Evolutionary conservation across 2,329 filamentous ascomycete genomes (phyloP), one percentile per base, ranked within the genome.

Genomic region (Ophiosphaerella narmari): DNA sequence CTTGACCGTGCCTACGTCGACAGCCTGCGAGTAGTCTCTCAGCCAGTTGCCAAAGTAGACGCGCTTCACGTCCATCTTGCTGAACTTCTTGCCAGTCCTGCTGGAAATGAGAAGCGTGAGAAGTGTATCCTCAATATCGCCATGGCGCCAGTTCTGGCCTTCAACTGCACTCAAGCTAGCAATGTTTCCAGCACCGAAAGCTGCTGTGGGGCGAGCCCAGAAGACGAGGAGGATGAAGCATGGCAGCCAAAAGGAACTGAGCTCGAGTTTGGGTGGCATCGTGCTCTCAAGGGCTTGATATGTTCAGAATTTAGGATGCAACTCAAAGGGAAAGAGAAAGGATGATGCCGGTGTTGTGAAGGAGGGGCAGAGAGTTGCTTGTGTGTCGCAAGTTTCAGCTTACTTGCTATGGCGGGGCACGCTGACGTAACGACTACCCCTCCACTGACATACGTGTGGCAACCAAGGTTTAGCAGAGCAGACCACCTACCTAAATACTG

Each of bases 11-110:
- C 91, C 92, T 42, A 96, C 90, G 73, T 97, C 92, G 64, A 96
- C 89, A 54, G 91, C 92, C 75, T 97, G 92, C 45, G 89, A 94
- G 75, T 97, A 97, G 75, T 97, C 92, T 48, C 85, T 85, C 31
- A 96, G 84, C 92, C 92, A 96, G 78, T 96, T 97, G 58, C 92
- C 92, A 77, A 97, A 97, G 78, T 97, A 97, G 57, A 95, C 89
- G 54, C 91, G 85, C 57, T 92, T 89, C 55, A 96, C 89, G 68
- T 87, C 88, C 67, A 96, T 84, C 78, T 94, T 94, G 78, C 83
- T 85, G 76, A 96, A 96, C 68, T 92, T 95, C 79, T 92, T 91
- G 56, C 84, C 85, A 33, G 82, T 80, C 35, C 81, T 80, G 52
- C 82, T 80, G 37, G 86, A 84, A 70, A 88, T 83, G 39, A 86